Evolutionary conservation across 495 filamentous ascomycete genomes (phyloP), one percentile per base, ranked within the genome.

Genomic region (Penicillium coffeae): DNA sequence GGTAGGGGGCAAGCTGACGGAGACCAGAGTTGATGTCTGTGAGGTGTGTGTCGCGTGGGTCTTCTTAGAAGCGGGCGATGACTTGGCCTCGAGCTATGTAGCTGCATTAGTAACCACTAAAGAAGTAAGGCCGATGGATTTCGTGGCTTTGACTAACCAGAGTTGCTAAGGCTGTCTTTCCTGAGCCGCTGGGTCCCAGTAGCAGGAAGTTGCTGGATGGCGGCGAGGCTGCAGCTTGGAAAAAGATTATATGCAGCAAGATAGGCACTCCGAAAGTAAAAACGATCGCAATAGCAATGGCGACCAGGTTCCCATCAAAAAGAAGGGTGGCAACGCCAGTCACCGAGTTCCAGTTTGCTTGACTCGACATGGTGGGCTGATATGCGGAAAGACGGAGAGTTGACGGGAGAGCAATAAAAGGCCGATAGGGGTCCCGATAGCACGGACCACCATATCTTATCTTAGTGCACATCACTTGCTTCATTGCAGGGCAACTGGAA

Each of bases 141-240:
- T 30, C 10, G 10, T 30, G 41, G 30, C 30, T 13, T 38, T 35
- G 32, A 54, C 74, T 47, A 74, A 88, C 86, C 53, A 90, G 71
- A n/a, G 89, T 90, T 8, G 91, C 70, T 22, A 98, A 78, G 38
- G 88, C 78, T 5, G 93, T 97, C 67, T 98, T 98, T 54, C 93
- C 93, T 41, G 84, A 78, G 48, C 85, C 88, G 21, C 83, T 83
- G 6, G 92, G 93, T 3, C 93, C 93, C 40, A 92, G 60, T 13
- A 98, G 81, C 2, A 97, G 72, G 65, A 97, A 89, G 5, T 85
- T 87, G 21, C 91, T 89, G 3, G 89, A 79, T 8, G 75, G 78
- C 19, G 79, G 81, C 44, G 85, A 82, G 1, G 81, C 77, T 35
- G 77, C 81, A 22, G 75, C 71, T 14, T 73, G 74, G 65, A 89